Evolutionary conservation across 1,139 yeast species (phyloP).

Genomic region (Nadsonia starkeyi-henricii): DNA sequence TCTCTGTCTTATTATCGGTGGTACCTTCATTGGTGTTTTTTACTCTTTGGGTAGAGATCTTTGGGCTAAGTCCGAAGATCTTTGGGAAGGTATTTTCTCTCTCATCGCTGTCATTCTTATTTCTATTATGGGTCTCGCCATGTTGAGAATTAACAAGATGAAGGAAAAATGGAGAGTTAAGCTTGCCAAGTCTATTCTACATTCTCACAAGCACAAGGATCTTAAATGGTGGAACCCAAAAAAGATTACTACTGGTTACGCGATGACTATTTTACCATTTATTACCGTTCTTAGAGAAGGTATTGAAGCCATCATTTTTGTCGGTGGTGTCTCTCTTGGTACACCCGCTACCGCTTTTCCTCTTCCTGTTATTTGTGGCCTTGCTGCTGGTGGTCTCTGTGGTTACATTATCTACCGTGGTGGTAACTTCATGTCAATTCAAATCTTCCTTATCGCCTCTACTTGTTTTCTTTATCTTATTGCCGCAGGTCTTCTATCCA

Average conservation of each 20-base stretch:
- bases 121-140: conserved; percentile 82
- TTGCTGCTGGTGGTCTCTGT: conserved; percentile 47
- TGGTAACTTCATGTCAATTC: conserved; percentile 66
- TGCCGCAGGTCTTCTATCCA: conserved; percentile 79
- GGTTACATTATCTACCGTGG: conserved; percentile 63
- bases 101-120: conserved; percentile 73
- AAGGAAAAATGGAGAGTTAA: conserved; percentile 87
- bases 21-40: conserved; percentile 74
- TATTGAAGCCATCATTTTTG: conserved; percentile 74
- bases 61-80: conserved; percentile 78
- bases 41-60: conserved; percentile 67
- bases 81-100: conserved; percentile 87
- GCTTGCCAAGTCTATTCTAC: conserved; percentile 58
- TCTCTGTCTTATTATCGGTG: conserved; percentile 66
- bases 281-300: conserved; percentile 79
- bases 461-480: conserved; percentile 79
- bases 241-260: conserved; percentile 42
- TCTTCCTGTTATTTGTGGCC: conserved; percentile 62
- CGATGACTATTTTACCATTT: conserved; percentile 64
- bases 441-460: conserved; percentile 65
- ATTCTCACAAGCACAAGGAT: conserved; percentile 20
- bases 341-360: conserved; percentile 73
- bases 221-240: conserved; percentile 20
- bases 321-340: conserved; percentile 74
- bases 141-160: conserved; percentile 81